Conservation (phyloP, 305 asterid species). For the Striga hermonthica region DNA sequence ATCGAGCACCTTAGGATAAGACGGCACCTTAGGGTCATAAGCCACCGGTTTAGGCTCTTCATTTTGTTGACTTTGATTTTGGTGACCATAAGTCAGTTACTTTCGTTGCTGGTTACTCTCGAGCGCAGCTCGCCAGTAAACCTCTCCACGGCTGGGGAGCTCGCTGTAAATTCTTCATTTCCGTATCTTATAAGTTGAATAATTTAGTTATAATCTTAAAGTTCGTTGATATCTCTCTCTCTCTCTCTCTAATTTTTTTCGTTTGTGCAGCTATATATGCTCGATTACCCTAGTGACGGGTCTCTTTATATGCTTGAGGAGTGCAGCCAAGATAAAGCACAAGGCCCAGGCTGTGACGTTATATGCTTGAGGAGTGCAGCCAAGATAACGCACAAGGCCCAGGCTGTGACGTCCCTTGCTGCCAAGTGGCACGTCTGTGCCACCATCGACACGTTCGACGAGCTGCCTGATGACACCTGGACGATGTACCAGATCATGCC, state of each 20-base stretch:
- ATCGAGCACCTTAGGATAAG: constrained; percentile 80
- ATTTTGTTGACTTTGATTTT: constrained; percentile 59
- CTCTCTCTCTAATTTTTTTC: too few relatives aligned
- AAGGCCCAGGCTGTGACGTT: constrained; percentile 70
- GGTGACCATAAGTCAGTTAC: constrained; percentile 76
- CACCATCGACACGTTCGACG: constrained; percentile 58
- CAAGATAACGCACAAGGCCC: constrained; percentile 87
- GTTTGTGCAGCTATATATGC: constrained; percentile 82
- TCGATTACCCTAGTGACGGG: constrained; percentile 83
- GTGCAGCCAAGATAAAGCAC: constrained; percentile 93
- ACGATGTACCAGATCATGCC: constrained; percentile 38
- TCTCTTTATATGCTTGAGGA: constrained; percentile 80
- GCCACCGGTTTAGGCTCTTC: constrained; percentile 81
- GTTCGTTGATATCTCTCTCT: too few relatives aligned
- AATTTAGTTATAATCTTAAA: too few relatives aligned
- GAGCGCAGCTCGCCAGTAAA: constrained; percentile 45
- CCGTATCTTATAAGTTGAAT: too few relatives aligned
- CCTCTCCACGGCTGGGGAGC: constrained; percentile 70
- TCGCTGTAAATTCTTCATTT: constrained; percentile 48
- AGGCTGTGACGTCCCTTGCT: constrained; percentile 66
- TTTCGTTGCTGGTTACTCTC: constrained; percentile 59
- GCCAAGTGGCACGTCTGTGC: constrained; percentile 94
- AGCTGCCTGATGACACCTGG: constrained; percentile 36
- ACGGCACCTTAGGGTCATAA: constrained; percentile 68
- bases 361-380: constrained; percentile 94